Evolutionary conservation across 768 basidiomycete species (phyloP), one percentile per base, ranked within the genome.

Genomic region (Pleurotus platypus): DNA sequence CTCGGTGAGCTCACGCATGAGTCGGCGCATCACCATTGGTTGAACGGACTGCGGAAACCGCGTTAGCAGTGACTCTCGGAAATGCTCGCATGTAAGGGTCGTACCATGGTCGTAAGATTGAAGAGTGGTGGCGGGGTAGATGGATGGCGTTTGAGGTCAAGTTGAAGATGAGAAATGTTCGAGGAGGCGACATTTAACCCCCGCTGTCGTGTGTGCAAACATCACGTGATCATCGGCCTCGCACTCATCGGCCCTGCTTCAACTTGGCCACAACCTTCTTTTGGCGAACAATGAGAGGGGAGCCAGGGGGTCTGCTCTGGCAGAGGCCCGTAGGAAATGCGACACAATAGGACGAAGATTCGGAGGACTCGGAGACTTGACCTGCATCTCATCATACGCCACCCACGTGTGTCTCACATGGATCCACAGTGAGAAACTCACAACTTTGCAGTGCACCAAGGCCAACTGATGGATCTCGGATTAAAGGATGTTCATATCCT

Each of bases 1-100:
- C 63, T 90, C 87, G 39, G 77, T 80, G 45, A 94, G 79, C 73
- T 97, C 94, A 54, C 90, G 86, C 81, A 95, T 89, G 66, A 97
- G 75, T 59, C 91, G 87, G 62, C 94, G 92, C 74, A 92, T 82
- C 42, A 84, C 84, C 57, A 82, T 69, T 57, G 86, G 81, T 62
- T 75, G 61, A 55, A 78, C 65, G 64, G 76, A 71, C 78, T 81
- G 38, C 8, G 24, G 43, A 46, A 35, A 35, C 9, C 30, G 30
- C 20, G 42, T 45, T 45, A 16, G 42, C 20, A 15, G 16, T 13
- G 20, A 45, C 20, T 45, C n/a, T 45, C 4, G 5, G 15, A 12
- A 45, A 16, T 4, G 12, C 15, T 16, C 20, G 20, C 20, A 22
- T 16, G 42, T 42, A 45, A 45, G 15, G n/a, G n/a, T 2, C 20